A percentile compares a stretch with the other conserved stretches of the same genome.
Conservation (phyloP, 1,284 basidiomycete species). For the Ceratobasidium sp. region DNA sequence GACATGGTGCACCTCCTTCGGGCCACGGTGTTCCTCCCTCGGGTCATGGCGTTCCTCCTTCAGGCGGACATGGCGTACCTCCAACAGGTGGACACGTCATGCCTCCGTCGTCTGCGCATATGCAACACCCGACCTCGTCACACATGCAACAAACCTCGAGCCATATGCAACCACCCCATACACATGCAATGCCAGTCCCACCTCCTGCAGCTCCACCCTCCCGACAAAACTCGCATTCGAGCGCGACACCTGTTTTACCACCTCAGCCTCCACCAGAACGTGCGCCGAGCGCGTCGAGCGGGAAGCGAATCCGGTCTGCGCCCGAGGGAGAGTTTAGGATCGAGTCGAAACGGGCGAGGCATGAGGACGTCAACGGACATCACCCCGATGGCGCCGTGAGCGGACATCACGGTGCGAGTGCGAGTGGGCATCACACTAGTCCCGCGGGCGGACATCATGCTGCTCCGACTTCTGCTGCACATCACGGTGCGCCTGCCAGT, state of each 20-base stretch:
- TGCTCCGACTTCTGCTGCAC: background rate
- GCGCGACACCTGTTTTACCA: background rate
- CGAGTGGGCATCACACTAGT: background rate
- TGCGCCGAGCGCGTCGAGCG: slow-evolving; percentile 45
- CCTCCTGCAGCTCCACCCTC: slow-evolving; percentile 47
- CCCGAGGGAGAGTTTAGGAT: slow-evolving; percentile 29
- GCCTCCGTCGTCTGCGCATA: background rate
- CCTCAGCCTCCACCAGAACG: slow-evolving; percentile 35
- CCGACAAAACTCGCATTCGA: slow-evolving; percentile 8
- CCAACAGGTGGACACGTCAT: background rate
- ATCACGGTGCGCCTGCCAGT: background rate
- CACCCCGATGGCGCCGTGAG: background rate
- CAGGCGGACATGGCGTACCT: too few species aligned
- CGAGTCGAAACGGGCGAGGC: slow-evolving; percentile 27
- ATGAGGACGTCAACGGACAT: slow-evolving; percentile 7
- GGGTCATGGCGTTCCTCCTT: too few species aligned
- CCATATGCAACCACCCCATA: slow-evolving; percentile 21
- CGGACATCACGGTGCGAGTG: background rate
- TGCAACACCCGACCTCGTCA: background rate
- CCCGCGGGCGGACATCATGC: background rate
- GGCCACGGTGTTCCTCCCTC: too few species aligned
- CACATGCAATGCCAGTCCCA: slow-evolving; percentile 47
- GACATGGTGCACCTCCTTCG: too few species aligned
- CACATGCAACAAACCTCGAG: slow-evolving; percentile 37
- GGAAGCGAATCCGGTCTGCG: slow-evolving; percentile 45